Evolutionary conservation across 2,329 filamentous ascomycete species (phyloP), one percentile per base, ranked within the genome.

Genomic region (Aureobasidium sp.): DNA sequence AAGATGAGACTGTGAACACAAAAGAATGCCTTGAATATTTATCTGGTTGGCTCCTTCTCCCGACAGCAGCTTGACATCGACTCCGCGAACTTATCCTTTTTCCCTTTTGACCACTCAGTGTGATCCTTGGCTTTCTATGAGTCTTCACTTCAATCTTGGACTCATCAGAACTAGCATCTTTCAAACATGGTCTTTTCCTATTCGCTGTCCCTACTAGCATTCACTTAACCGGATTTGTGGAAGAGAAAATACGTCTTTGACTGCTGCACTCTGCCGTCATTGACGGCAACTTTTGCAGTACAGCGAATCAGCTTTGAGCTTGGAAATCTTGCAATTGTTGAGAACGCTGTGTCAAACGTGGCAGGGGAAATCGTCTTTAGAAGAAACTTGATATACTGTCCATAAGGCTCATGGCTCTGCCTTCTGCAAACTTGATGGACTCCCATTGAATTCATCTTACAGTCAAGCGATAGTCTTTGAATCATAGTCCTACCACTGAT

Each of bases 251-350:
- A 20, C 17, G 20, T 43, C 26, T 48, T 5, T 9, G 37, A 29
- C 55, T 59, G 55, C 55, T 59, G 55, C 55, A 59, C 34, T 29
- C 32, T 48, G 55, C 55, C 55, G 55, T 59, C 55, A 59, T 59
- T 29, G 29, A 26, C 32, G 36, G 55, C 53, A 48, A n/a, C 6
- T 59, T 29, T 48, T 24, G 5, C 29, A 2, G 13, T 9, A 29
- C 8, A 17, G 43, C 53, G 41, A 57, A 57, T 46, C 39, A 57
- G 26, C 15, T 36, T 32, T 26, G 37, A 15, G 52, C 24, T 13
- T 27, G 43, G n/a, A 36, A 55, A 36, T 41, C 41, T 46, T 57
- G 39, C 10, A 5, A 26, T 12, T 17, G 51, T 55, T 55, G 51
- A 43, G 36, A 55, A 55, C 51, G 51, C 12, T 36, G 36, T 55